These are phyloP conservation scores for Neonectria neomacrospora DNA, from an alignment of 2,329 filamentous ascomycete genomes.

Conservation along the genomic window DNA sequence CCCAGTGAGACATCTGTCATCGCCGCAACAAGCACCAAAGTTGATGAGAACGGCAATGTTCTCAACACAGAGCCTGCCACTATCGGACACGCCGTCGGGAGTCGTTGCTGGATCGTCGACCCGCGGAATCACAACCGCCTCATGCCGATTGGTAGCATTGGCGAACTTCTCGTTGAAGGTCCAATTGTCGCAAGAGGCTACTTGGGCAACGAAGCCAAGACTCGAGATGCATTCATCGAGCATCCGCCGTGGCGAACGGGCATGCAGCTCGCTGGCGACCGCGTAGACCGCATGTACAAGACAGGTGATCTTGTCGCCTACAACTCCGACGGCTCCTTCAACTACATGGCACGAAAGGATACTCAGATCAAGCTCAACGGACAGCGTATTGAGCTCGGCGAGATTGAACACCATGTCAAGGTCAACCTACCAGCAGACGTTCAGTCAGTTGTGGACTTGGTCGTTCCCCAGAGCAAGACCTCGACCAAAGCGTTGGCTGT, in stretches of 20 bases:
- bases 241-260: constrained; percentile 60
- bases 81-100: constrained; percentile 26
- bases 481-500: constrained; percentile 34
- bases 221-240: constrained; percentile 25
- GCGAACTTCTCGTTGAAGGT: constrained; percentile 18
- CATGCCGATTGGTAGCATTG: constrained; percentile 28
- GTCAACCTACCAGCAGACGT: constrained; percentile 53
- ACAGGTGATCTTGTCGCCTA: constrained; percentile 62
- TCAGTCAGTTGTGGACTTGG: constrained; percentile 58
- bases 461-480: constrained; percentile 49
- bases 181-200: constrained; percentile 28
- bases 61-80: constrained; percentile 10
- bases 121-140: constrained; percentile 41
- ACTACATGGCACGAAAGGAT: constrained; percentile 65
- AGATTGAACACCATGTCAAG: constrained; percentile 57
- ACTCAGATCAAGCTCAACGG: constrained; percentile 70
- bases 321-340: constrained; percentile 53
- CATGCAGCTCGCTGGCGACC: background rate
- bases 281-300: constrained; percentile 51
- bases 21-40: constrained; percentile 44
- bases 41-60: constrained; percentile 38
- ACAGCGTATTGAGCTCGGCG: constrained; percentile 63
- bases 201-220: constrained; percentile 24
- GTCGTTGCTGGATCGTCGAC: constrained; percentile 53
- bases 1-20: background rate